These are phyloP conservation scores for Wickerhamomyces queroliae DNA, from an alignment of 805 yeast species.

Conservation along the genomic window DNA sequence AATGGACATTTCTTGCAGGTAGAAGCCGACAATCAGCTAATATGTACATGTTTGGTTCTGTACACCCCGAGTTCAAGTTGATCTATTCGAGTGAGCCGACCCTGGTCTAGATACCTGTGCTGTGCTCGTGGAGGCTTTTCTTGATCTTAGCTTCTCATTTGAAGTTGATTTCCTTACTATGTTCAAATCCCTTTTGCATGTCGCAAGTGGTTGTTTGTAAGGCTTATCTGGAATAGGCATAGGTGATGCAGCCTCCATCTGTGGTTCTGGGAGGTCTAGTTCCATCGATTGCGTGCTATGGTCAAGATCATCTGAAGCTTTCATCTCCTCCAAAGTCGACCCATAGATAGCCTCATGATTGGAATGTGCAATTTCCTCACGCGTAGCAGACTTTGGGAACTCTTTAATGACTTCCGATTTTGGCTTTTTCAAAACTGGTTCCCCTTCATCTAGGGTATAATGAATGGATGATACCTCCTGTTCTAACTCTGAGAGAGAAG, in stretches of 20 bases:
- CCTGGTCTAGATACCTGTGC: neutral
- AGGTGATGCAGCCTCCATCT: neutral
- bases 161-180: neutral
- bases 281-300: neutral
- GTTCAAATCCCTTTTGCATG: neutral
- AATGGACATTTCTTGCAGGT: too few relatives aligned
- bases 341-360: neutral
- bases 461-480: slow-evolving; percentile 2
- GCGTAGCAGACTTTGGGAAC: slow-evolving; percentile 9
- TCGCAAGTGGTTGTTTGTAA: neutral
- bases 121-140: too few relatives aligned
- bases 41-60: too few relatives aligned
- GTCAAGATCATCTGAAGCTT: neutral
- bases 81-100: too few relatives aligned
- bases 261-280: neutral
- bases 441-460: slow-evolving; percentile 4
- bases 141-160: neutral
- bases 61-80: too few relatives aligned
- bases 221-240: slow-evolving; percentile 9
- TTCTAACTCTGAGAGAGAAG: slow-evolving; percentile 1
- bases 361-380: slow-evolving; percentile 9
- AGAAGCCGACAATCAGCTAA: too few relatives aligned
- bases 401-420: slow-evolving; percentile 5
- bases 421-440: slow-evolving; percentile 16
- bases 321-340: neutral